Conservation (phyloP, 306 rosid genomes). For the Rosa chinensis region DNA sequence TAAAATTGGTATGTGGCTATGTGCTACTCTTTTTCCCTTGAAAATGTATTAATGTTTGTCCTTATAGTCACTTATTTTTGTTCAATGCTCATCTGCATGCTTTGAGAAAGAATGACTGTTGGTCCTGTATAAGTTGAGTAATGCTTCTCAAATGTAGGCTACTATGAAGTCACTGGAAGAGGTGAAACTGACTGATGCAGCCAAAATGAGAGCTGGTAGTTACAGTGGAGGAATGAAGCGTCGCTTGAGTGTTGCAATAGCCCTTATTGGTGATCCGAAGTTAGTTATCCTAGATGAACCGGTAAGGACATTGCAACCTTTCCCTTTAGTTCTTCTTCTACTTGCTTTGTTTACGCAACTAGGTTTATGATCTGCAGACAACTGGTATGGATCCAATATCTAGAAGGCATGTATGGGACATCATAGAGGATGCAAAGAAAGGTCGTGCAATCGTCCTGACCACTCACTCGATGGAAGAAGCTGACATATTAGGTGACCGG, state of each 20-base stretch:
- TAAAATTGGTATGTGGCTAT: conserved; percentile 64
- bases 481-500: conserved; percentile 81
- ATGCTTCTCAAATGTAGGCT: conserved; percentile 43
- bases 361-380: conserved; percentile 46
- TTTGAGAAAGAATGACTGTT: neutral
- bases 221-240: conserved; percentile 98
- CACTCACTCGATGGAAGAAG: conserved; percentile 99
- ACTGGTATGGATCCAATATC: conserved; percentile 97
- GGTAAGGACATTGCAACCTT: conserved; percentile 40
- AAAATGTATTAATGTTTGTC: neutral
- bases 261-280: conserved; percentile 87
- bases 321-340: conserved; percentile 16
- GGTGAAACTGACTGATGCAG: conserved; percentile 72
- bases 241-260: conserved; percentile 87
- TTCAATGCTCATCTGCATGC: conserved; percentile 16
- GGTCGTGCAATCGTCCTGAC: conserved; percentile 85
- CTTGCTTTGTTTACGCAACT: conserved; percentile 26
- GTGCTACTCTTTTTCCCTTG: conserved; percentile 26
- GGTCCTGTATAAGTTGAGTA: neutral
- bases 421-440: conserved; percentile 74
- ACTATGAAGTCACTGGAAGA: conserved; percentile 59
- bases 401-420: conserved; percentile 94
- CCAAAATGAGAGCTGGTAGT: conserved; percentile 75
- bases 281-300: conserved; percentile 85
- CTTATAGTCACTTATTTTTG: neutral